These are phyloP conservation scores for Xylariaceae sp. DNA, from an alignment of 2,329 filamentous ascomycete species.

Conservation along the genomic window DNA sequence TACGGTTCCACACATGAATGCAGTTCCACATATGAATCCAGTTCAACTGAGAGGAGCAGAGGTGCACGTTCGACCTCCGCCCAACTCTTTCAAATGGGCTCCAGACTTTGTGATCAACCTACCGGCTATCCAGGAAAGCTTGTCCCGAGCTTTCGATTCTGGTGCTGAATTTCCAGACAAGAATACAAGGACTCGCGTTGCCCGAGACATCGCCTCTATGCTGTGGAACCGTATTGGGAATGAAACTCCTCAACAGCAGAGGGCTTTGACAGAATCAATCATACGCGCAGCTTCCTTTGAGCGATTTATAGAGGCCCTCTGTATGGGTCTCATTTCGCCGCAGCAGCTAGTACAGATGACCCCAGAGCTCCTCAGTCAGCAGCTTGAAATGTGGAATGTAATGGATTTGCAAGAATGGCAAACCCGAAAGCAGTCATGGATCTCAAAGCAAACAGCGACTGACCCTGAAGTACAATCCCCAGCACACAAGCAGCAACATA, in stretches of 20 bases:
- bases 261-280: constrained; percentile 17
- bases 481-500: neutral
- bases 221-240: constrained; percentile 14
- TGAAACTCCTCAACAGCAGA: constrained; percentile 6
- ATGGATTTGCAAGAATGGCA: constrained; percentile 19
- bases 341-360: constrained; percentile 20
- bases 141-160: constrained; percentile 17
- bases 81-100: neutral
- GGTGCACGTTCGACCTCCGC: constrained; percentile 13
- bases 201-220: constrained; percentile 12
- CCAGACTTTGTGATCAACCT: neutral
- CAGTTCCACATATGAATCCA: constrained; percentile 4
- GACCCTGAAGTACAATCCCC: constrained; percentile 26
- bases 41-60: constrained; percentile 14
- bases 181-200: constrained; percentile 10
- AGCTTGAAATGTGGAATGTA: constrained; percentile 7
- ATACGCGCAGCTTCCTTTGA: constrained; percentile 16
- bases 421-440: constrained; percentile 6
- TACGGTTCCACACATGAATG: neutral
- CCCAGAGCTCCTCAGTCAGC: constrained; percentile 7
- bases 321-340: constrained; percentile 16
- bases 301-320: constrained; percentile 26
- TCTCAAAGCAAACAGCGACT: neutral
- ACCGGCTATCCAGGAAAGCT: constrained; percentile 20
- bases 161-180: constrained; percentile 2